Evolutionary conservation across 768 basidiomycete species (phyloP).

Genomic region (Pholiota microspora): DNA sequence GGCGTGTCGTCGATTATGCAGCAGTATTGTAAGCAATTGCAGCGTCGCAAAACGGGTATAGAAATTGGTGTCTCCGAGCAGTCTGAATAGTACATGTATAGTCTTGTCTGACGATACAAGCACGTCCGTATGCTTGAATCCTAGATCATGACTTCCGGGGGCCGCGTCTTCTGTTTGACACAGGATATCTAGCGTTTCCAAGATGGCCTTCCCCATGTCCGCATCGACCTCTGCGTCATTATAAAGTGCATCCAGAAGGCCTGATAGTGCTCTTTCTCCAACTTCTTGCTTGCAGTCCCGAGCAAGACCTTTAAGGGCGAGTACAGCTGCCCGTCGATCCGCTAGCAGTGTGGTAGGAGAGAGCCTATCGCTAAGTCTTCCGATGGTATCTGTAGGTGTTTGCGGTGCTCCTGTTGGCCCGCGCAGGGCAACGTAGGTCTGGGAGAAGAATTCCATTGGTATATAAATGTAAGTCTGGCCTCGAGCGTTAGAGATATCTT

Average conservation of each 20-base stretch:
- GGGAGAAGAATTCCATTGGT: conserved; percentile 79
- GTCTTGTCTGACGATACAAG: conserved; percentile 73
- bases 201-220: conserved; percentile 87
- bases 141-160: conserved; percentile 59
- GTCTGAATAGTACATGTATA: conserved; percentile 70
- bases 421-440: conserved; percentile 82
- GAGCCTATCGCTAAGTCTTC: conserved; percentile 83
- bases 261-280: conserved; percentile 71
- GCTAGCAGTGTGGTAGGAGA: conserved; percentile 88
- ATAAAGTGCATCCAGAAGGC: conserved; percentile 77
- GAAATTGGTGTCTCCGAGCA: conserved; percentile 76
- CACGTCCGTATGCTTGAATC: conserved; percentile 78
- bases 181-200: conserved; percentile 85
- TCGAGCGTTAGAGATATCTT: background rate
- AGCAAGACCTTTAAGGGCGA: conserved; percentile 88
- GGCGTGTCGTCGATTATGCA: conserved; percentile 76
- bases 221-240: conserved; percentile 89
- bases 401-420: conserved; percentile 84
- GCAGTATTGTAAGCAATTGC: conserved; percentile 75
- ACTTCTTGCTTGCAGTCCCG: conserved; percentile 92
- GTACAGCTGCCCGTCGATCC: conserved; percentile 90
- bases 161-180: conserved; percentile 73
- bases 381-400: conserved; percentile 81
- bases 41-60: conserved; percentile 84
- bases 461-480: background rate